Base-by-base conservation (phyloP, 768 basidiomycete genomes). In the Suillus plorans region DNA sequence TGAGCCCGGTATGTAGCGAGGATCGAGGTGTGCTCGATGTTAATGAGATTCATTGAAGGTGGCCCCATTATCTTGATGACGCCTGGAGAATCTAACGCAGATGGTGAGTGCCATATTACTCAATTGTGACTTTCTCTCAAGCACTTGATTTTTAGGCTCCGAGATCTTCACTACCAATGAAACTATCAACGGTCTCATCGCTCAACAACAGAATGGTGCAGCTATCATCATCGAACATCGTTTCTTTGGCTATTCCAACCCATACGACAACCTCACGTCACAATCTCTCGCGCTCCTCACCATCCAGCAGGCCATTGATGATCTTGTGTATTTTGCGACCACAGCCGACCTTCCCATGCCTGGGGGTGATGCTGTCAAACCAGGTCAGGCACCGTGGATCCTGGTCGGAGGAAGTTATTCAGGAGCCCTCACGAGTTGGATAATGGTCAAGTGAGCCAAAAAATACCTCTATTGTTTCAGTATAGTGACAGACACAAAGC, bases 181-280 rank as follows among this genome's bases (percentile, higher is more conserved):
- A 12, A 88, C 87, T 5, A 84, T 91, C 67, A 86, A 82, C 65
- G 90, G 89, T 18, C 78, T 80, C 60, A 85, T 90, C 65, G 87
- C 89, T 12, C 85, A 89, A 70, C 85, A 87, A 72, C 80, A 89
- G 64, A 84, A 83, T 42, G 90, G 86, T 25, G 85, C 85, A 18
- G 82, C 84, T 5, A 78, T 91, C 67, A 77, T 91, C 36, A 66
- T 91, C 34, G 90, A 92, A 69, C 90, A 92, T 70, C 82, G 91
- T 28, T 92, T 88, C 80, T 92, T 86, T 66, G 90, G 90, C 16
- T 75, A 84, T n/a, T 91, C 89, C 64, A 92, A 90, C 71, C 90
- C 90, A 5, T 82, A 80, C 57, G 78, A 82, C 22, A 81, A 91
- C 72, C 81, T 92, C 34, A 84, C 79, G 41, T 83, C 82, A 37